phyloP scores from a whole-genome alignment of 352 stramenopile genomes.

The Pythium rishiriense region DNA sequence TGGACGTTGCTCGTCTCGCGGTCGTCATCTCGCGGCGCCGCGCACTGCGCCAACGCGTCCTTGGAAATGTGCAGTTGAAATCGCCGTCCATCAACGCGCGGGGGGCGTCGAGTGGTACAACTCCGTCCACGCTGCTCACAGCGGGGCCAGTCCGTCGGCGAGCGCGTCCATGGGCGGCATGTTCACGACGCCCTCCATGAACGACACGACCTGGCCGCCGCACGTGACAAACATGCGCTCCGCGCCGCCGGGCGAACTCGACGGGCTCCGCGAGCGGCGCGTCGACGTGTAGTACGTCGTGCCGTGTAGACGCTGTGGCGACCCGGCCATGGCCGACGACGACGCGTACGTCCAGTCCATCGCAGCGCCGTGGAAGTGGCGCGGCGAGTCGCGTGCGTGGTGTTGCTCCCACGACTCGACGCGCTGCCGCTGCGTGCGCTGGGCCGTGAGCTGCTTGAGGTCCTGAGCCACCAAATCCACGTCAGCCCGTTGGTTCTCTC shows the following conservation, averaged over 20 bases:
- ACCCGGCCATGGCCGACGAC: conserved; percentile 22
- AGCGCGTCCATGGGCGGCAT: conserved; percentile 55
- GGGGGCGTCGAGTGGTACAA: no score
- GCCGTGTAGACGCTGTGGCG: conserved; percentile 26
- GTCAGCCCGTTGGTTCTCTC: background rate
- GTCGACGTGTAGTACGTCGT: conserved; percentile 23
- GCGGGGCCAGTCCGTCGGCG: conserved; percentile 35
- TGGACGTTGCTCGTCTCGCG: no score
- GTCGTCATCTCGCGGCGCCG: background rate
- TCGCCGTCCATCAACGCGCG: background rate
- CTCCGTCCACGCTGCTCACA: no score
- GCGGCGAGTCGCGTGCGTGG: conserved; percentile 53
- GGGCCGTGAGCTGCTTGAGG: conserved; percentile 79
- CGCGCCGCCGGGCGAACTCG: conserved; percentile 25
- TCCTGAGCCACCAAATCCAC: conserved; percentile 34
- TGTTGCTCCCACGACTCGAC: conserved; percentile 64
- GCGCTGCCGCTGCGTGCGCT: conserved; percentile 60
- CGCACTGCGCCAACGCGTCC: background rate
- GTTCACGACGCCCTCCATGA: conserved; percentile 85
- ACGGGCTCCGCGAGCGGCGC: conserved; percentile 20
- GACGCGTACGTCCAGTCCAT: conserved; percentile 36
- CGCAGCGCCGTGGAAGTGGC: conserved; percentile 25
- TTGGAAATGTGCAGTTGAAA: background rate
- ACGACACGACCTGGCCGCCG: conserved; percentile 75
- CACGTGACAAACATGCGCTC: conserved; percentile 84